These are phyloP conservation scores for Aspergillus caelatus DNA, from an alignment of 2,329 filamentous ascomycete genomes.

Conservation along the genomic window DNA sequence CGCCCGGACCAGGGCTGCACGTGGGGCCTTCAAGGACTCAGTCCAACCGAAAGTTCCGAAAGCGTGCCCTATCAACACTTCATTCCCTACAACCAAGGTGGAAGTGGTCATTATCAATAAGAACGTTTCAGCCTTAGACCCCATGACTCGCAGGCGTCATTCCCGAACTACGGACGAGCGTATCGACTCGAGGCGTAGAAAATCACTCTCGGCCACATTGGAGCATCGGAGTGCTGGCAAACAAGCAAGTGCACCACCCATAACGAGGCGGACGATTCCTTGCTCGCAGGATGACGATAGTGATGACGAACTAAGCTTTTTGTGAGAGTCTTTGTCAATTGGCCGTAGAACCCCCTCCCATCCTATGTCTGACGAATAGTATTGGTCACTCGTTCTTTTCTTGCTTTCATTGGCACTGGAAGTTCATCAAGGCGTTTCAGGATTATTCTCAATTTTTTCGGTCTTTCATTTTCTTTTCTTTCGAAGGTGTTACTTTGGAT, in stretches of 20 bases:
- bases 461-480: not conserved
- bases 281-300: constrained; percentile 35
- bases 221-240: not conserved
- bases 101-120: constrained; percentile 39
- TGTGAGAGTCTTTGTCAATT: constrained; percentile 21
- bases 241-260: not conserved
- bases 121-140: constrained; percentile 2
- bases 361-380: not conserved
- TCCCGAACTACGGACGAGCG: constrained; percentile 17
- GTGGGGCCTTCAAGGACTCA: constrained; percentile 22
- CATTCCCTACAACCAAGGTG: constrained; percentile 13
- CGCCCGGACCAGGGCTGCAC: constrained; percentile 22
- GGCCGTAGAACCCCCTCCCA: not conserved
- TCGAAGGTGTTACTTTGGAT: not conserved
- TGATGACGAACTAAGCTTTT: constrained; percentile 44
- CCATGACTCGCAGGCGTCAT: constrained; percentile 4
- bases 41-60: constrained; percentile 16
- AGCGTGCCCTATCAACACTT: not conserved
- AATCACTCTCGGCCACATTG: not conserved
- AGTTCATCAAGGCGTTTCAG: not conserved
- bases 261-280: constrained; percentile 25
- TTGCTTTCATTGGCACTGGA: not conserved
- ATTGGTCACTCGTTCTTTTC: not conserved
- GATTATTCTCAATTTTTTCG: not conserved
- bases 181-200: constrained; percentile 7